A percentile compares a stretch with the other conserved stretches of the same genome.
Conservation (phyloP, 352 stramenopile genomes). For the Saprolegnia parasitica region DNA sequence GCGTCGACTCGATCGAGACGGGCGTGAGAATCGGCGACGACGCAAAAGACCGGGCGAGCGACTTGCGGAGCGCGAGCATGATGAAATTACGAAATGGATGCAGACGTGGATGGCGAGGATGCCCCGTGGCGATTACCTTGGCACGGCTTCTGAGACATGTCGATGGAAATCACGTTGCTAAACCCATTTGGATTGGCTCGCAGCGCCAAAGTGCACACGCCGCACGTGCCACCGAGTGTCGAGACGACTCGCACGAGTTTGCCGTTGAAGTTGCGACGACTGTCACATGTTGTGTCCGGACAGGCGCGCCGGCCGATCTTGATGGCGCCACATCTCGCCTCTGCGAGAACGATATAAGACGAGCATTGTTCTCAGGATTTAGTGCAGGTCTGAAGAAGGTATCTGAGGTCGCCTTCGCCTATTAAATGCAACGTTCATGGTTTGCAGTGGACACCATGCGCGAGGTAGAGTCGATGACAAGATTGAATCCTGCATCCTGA, state of each 20-base stretch:
- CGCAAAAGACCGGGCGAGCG: background rate
- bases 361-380: no score
- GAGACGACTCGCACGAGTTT: background rate
- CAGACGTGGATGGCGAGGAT: background rate
- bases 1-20: conserved; percentile 32
- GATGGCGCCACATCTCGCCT: no score
- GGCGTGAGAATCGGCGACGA: background rate
- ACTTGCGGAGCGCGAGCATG: background rate
- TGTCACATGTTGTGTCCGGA: no score
- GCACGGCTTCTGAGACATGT: background rate
- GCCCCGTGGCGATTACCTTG: background rate
- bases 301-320: no score
- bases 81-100: background rate
- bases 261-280: no score
- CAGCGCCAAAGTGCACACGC: background rate
- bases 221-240: background rate
- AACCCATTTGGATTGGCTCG: background rate
- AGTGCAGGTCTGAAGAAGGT: no score
- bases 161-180: background rate
- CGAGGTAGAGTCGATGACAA: no score
- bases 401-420: no score
- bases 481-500: no score
- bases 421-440: no score
- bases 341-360: no score
- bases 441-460: no score